Evolutionary conservation across 306 rosid genomes (phyloP), one percentile per base, ranked within the genome.

Genomic region (Cotoneaster glaucophyllus): DNA sequence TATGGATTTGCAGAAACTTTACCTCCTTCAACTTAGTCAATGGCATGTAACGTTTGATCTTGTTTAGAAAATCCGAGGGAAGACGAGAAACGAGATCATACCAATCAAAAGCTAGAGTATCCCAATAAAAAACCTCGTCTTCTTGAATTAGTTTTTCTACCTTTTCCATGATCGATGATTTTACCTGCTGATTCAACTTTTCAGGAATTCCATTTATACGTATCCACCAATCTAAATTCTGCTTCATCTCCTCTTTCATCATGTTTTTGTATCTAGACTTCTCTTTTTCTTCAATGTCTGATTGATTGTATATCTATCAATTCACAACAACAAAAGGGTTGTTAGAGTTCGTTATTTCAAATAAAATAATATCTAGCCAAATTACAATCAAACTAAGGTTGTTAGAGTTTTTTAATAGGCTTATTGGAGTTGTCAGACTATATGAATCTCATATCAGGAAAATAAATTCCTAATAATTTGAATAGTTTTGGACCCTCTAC

Each of bases 41-140:
- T 2, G 44, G 44, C 44, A 41, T 41, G 44, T 2, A 41, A 41
- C 44, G 2, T 41, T 2, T 0, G 12, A 41, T 41, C 44, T 9
- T 3, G 0, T 2, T 0, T 39, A 2, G 1, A 0, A 39, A 10
- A 39, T 2, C 3, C 3, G 0, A 0, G 44, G 3, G 3, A 39
- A 39, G 44, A 39, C 1, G 0, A 9, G 2, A 0, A 10, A 2
- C 12, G 1, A 9, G 12, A 9, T 41, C 0, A 9, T 41, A 0
- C 44, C 44, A 41, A 41, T 41, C 0, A 3, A n/a, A n/a, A n/a
- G n/a, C n/a, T n/a, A 41, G 44, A 0, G 0, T 0, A 41, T 41
- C 44, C 44, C 44, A 41, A 41, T 9, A 41, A 41, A 34, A 8
- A 34, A 0, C 7, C 37, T 32, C 5, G 37, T 32, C 0, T 32